phyloP scores from a whole-genome alignment of 164 flowering plant genomes.

The Magnolia changhungtana region DNA sequence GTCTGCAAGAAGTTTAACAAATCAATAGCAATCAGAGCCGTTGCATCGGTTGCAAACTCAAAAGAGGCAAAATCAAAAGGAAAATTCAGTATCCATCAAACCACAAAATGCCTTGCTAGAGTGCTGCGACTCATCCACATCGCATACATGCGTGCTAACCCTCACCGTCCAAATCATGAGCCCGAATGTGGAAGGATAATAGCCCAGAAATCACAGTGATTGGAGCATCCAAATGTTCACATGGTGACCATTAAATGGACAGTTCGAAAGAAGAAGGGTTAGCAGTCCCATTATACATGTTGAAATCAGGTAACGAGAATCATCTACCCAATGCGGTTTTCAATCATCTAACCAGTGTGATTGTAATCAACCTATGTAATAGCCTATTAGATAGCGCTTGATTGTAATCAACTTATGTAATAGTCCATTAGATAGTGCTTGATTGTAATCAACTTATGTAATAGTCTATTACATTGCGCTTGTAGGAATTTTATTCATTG shows the following conservation, averaged over 20 bases:
- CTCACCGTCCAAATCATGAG: neutral
- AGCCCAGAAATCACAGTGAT: neutral
- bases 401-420: neutral
- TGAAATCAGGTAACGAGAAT: neutral
- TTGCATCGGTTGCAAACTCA: neutral
- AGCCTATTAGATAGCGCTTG: neutral
- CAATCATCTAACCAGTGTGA: neutral
- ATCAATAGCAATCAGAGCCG: neutral
- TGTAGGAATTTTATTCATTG: too few relatives aligned
- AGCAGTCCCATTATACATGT: neutral
- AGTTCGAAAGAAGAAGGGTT: neutral
- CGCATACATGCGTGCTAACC: neutral
- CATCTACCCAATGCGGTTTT: neutral
- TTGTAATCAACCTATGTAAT: neutral
- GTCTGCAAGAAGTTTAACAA: slow-evolving; percentile 49
- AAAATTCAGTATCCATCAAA: neutral
- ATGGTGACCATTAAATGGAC: neutral
- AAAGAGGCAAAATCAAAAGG: neutral
- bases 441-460: too few relatives aligned
- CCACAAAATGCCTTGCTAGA: neutral
- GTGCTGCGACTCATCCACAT: neutral
- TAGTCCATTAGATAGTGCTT: too few relatives aligned
- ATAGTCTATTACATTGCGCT: too few relatives aligned
- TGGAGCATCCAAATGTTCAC: neutral
- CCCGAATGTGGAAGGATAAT: neutral